These are phyloP conservation scores for Theobroma grandiflorum DNA, from an alignment of 441 rosid genomes.

Conservation along the genomic window DNA sequence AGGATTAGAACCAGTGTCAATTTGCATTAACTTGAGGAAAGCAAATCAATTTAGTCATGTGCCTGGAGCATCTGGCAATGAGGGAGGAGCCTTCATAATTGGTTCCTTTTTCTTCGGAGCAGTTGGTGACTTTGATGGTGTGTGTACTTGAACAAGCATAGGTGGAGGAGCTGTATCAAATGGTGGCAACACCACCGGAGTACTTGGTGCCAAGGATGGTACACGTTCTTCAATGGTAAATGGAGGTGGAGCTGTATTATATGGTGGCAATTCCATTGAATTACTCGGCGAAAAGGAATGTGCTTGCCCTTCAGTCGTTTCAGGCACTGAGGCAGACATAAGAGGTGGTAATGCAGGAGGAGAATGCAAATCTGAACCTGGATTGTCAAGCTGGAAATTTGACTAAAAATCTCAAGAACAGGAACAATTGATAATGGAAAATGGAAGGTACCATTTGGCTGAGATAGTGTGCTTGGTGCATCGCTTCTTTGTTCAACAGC, in stretches of 20 bases:
- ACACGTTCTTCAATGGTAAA: background rate
- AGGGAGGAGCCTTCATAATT: conserved; percentile 40
- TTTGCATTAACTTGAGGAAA: conserved; percentile 7
- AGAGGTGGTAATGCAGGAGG: conserved; percentile 31
- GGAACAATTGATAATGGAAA: conserved; percentile 20
- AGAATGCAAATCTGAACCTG: conserved; percentile 53
- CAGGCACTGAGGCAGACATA: conserved; percentile 13
- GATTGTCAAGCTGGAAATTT: conserved; percentile 33
- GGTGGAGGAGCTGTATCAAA: conserved; percentile 42
- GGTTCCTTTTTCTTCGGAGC: conserved; percentile 46
- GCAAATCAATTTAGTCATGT: conserved; percentile 26
- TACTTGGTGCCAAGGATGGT: conserved; percentile 27
- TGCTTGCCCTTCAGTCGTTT: background rate
- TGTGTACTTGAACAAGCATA: conserved; percentile 33
- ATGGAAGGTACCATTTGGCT: conserved; percentile 49
- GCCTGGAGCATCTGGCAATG: conserved; percentile 57
- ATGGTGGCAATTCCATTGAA: conserved; percentile 38
- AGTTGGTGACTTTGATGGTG: conserved; percentile 45
- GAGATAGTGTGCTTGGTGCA: conserved; percentile 42
- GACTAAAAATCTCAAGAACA: conserved; percentile 23
- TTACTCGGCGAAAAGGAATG: background rate
- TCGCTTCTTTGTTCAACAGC: conserved; percentile 35
- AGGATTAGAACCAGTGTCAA: conserved; percentile 4
- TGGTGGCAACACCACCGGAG: conserved; percentile 36
- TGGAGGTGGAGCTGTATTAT: conserved; percentile 24